Conservation (phyloP, 176 grass and related monocot species). For the Triticum turgidum region DNA sequence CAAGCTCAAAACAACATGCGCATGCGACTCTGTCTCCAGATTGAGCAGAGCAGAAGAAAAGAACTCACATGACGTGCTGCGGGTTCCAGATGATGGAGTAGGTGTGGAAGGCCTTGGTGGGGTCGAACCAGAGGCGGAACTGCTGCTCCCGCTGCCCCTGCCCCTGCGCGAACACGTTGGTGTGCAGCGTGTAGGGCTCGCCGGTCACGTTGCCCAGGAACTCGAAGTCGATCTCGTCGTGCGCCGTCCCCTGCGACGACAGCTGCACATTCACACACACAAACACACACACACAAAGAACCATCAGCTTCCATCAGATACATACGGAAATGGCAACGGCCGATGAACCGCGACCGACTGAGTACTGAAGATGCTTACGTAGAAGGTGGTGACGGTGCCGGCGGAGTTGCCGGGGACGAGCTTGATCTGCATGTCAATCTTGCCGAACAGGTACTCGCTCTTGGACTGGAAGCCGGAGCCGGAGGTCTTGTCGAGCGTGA, state of each 20-base stretch:
- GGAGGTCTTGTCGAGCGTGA: constrained; percentile 58
- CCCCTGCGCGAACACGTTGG: constrained; percentile 67
- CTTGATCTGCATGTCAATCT: constrained; percentile 90
- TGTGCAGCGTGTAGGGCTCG: constrained; percentile 78
- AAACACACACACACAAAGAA: not conserved
- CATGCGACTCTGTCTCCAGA: not conserved
- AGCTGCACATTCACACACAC: constrained; percentile 21
- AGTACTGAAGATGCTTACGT: constrained; percentile 28
- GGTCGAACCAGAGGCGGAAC: constrained; percentile 87
- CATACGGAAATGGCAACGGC: not conserved
- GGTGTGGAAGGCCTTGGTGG: constrained; percentile 67
- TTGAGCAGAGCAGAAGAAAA: not conserved
- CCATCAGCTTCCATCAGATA: not conserved
- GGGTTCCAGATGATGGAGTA: constrained; percentile 84
- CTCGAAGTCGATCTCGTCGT: constrained; percentile 91
- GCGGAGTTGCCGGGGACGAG: constrained; percentile 84
- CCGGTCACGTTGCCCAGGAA: constrained; percentile 73
- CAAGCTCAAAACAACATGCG: not conserved
- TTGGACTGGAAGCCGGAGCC: constrained; percentile 82
- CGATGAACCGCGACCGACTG: too few relatives aligned
- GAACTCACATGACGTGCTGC: constrained; percentile 60
- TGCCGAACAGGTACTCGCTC: constrained; percentile 68
- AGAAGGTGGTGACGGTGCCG: constrained; percentile 82
- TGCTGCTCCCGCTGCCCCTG: constrained; percentile 72
- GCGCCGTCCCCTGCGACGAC: constrained; percentile 55